Base-by-base conservation (phyloP, 106 monocot species). In the Dendrobium nobile region DNA sequence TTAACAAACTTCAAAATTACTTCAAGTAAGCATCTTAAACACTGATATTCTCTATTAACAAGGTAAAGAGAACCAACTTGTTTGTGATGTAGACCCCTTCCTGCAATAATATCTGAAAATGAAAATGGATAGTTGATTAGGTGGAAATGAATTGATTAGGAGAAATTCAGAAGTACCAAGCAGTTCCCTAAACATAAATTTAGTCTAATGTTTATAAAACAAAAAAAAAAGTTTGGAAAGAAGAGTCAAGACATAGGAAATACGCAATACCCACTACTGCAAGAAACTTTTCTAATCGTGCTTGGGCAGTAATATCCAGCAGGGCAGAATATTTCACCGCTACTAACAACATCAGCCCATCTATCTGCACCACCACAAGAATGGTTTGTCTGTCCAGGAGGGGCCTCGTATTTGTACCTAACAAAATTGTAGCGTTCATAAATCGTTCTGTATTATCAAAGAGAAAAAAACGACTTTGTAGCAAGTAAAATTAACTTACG, bases 321-420 rank as follows among this genome's bases (percentile, higher is more conserved):
- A 24, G 91, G 88, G 67, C 91, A 91, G 77, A 91, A 91, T 0
- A 91, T 58, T 68, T 81, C 82, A 72, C 77, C 27, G 65, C 83
- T 91, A 15, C 73, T 85, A 77, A 16, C 20, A 77, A 85, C 82
- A 86, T 91, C 91, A 65, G 85, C 86, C 91, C 91, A 91, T 24
- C 20, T 82, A 87, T 91, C 87, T 79, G 91, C 91, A 76, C 86
- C 78, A 22, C 91, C 91, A 77, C 91, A 91, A 24, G 84, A 79
- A 81, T 83, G 86, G 27, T 88, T 87, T 75, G 41, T 16, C 22
- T 67, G 41, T 81, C 85, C 85, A 16, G 87, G 83, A 79, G 91
- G 77, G 80, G 85, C 79, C 55, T 88, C 88, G 79, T 91, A 91
- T 51, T 74, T 80, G 61, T 91, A 91, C 70, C 91, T 91, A 78